Percentiles rank a stretch among this genome's conserved stretches.
phyloP scores from a whole-genome alignment of 2,329 filamentous ascomycete genomes.

The Paraconiothyrium sp. region DNA sequence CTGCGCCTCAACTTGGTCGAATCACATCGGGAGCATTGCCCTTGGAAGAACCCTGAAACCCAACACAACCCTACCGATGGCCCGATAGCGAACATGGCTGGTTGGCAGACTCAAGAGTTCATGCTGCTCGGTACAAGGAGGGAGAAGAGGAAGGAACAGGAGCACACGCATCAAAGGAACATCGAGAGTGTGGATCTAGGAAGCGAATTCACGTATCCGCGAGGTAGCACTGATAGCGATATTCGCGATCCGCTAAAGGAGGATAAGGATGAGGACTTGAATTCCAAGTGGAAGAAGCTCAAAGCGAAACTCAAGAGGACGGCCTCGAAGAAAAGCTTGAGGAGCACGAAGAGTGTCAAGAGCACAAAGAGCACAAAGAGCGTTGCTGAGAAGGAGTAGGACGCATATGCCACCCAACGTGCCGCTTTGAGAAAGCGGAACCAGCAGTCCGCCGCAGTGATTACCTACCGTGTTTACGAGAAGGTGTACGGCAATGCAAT shows the following conservation, averaged over 20 bases:
- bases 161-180: constrained; percentile 23
- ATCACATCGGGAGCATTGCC: constrained; percentile 52
- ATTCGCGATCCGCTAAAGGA: constrained; percentile 12
- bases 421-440: no score
- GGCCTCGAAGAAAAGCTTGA: constrained; percentile 47
- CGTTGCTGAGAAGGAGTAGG: constrained; percentile 22
- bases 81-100: constrained; percentile 44
- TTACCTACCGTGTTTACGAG: background rate
- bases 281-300: constrained; percentile 48
- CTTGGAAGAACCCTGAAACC: constrained; percentile 49
- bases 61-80: constrained; percentile 45
- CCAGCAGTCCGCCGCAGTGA: background rate
- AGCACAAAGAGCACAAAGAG: constrained; percentile 34
- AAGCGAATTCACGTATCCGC: constrained; percentile 29
- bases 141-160: constrained; percentile 16
- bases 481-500: background rate
- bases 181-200: constrained; percentile 38
- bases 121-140: constrained; percentile 38
- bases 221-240: constrained; percentile 31
- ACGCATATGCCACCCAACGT: background rate
- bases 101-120: constrained; percentile 48
- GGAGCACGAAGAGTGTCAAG: constrained; percentile 41
- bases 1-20: constrained; percentile 50
- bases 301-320: constrained; percentile 47
- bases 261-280: constrained; percentile 27